Percentiles rank a stretch among this genome's conserved stretches.
phyloP scores from a whole-genome alignment of 805 yeast genomes.

The Yamadazyma phyllophila region DNA sequence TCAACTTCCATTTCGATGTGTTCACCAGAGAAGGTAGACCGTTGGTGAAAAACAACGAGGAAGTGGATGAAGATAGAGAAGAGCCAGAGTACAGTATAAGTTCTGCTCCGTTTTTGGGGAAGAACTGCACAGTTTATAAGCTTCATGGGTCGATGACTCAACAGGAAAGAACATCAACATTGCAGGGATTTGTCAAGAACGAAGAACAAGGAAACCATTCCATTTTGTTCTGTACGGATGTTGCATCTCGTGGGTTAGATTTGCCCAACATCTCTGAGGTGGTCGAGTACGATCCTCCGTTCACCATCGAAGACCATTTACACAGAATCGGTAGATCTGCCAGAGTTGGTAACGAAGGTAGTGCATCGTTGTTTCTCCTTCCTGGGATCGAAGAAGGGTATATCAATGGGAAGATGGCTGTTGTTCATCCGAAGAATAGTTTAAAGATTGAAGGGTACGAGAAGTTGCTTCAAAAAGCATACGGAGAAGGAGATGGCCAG shows the following conservation, averaged over 20 bases:
- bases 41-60: conserved; percentile 29
- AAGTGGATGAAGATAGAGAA: conserved; percentile 21
- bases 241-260: conserved; percentile 96
- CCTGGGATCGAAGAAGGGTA: conserved; percentile 92
- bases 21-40: conserved; percentile 60
- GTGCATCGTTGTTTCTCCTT: conserved; percentile 70
- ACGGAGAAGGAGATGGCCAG: conserved; percentile 33
- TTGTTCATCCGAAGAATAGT: conserved; percentile 39
- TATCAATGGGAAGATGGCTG: conserved; percentile 48
- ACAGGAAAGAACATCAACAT: conserved; percentile 74
- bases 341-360: conserved; percentile 88
- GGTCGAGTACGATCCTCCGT: conserved; percentile 93
- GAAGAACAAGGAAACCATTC: conserved; percentile 46
- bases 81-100: conserved; percentile 37
- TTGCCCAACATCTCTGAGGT: conserved; percentile 82
- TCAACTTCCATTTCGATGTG: conserved; percentile 82
- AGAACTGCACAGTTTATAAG: conserved; percentile 50
- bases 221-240: conserved; percentile 91
- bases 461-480: conserved; percentile 28
- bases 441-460: conserved; percentile 37
- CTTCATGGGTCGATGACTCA: conserved; percentile 92
- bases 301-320: conserved; percentile 88
- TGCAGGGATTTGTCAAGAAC: conserved; percentile 52
- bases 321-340: conserved; percentile 98
- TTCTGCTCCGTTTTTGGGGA: conserved; percentile 53